phyloP scores from a whole-genome alignment of 352 stramenopile genomes.

The Pythium dissimile region DNA sequence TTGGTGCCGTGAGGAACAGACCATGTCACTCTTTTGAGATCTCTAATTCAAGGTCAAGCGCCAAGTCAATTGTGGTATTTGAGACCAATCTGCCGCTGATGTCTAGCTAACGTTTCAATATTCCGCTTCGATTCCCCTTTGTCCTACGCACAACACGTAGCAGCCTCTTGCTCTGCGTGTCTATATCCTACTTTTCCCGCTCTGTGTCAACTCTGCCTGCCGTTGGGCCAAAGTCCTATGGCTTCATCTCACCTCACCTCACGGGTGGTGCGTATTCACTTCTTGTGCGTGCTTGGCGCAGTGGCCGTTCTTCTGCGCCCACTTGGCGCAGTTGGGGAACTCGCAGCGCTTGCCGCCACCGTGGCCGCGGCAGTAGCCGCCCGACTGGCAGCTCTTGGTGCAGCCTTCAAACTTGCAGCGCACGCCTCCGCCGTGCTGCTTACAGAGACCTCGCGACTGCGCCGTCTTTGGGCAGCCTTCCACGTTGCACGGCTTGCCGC shows the following conservation, averaged over 20 bases:
- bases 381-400: conserved; percentile 85
- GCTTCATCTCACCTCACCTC: not conserved
- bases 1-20: not conserved
- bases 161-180: too few relatives aligned
- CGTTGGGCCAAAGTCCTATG: too few relatives aligned
- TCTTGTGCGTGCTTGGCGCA: conserved; percentile 86
- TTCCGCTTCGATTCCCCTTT: too few relatives aligned
- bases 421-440: conserved; percentile 81
- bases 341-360: conserved; percentile 83
- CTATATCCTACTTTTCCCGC: too few relatives aligned
- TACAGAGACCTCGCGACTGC: conserved; percentile 80
- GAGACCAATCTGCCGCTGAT: not conserved
- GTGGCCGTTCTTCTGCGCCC: conserved; percentile 84
- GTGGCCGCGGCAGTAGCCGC: conserved; percentile 79
- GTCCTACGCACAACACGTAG: not conserved
- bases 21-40: not conserved
- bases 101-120: not conserved
- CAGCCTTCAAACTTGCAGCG: conserved; percentile 85
- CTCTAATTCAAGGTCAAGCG: not conserved
- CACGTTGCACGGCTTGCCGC: conserved; percentile 80
- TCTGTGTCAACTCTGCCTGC: too few relatives aligned
- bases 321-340: conserved; percentile 83
- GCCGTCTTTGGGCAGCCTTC: conserved; percentile 84
- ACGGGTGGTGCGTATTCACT: conserved; percentile 40
- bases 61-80: not conserved